These are phyloP conservation scores for Zygosaccharomyces gambellarensis DNA, from an alignment of 805 yeast genomes.

Conservation along the genomic window DNA sequence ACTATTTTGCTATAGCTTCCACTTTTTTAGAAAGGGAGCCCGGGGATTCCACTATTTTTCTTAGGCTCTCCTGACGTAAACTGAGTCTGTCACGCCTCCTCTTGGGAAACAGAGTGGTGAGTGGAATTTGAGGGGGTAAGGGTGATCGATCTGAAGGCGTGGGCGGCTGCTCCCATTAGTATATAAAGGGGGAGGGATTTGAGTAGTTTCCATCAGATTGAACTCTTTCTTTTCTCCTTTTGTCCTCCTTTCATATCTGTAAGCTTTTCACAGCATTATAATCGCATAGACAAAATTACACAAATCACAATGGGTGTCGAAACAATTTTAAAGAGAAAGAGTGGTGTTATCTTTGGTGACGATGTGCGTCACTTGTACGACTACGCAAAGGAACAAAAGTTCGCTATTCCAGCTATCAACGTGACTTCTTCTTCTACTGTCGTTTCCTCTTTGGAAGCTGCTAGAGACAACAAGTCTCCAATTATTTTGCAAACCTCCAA, in stretches of 20 bases:
- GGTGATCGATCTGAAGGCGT: background rate
- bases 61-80: background rate
- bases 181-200: background rate
- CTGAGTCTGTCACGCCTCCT: background rate
- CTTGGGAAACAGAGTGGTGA: background rate
- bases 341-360: conserved; percentile 99
- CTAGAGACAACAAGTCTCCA: conserved; percentile 91
- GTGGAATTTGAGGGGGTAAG: background rate
- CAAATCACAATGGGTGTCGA: conserved; percentile 50
- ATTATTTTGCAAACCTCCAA: conserved; percentile 94
- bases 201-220: background rate
- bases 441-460: conserved; percentile 95
- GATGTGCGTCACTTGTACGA: conserved; percentile 80
- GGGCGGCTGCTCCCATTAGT: background rate
- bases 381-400: conserved; percentile 88
- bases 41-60: background rate
- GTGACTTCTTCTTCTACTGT: conserved; percentile 97
- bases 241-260: background rate
- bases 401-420: conserved; percentile 98
- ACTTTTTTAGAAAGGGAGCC: background rate
- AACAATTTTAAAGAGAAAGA: conserved; percentile 79
- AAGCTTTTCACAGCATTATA: background rate
- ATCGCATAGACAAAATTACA: background rate
- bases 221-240: background rate
- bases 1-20: background rate